Evolutionary conservation across 148 eudicot genomes (phyloP).

Genomic region (Chenopodium album): DNA sequence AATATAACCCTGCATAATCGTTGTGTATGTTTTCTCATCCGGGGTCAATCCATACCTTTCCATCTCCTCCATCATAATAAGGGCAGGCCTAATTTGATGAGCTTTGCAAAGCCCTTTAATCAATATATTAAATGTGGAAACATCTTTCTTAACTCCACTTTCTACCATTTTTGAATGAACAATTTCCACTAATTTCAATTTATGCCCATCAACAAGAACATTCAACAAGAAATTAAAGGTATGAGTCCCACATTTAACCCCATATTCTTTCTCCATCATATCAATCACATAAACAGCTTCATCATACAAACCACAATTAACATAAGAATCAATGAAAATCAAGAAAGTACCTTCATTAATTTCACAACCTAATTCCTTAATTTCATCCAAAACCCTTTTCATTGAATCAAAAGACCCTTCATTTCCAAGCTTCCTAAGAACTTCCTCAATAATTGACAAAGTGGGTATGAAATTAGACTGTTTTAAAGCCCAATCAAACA

Average conservation of each 20-base stretch:
- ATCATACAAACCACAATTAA: conserved; percentile 50
- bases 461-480: conserved; percentile 78
- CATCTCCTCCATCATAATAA: conserved; percentile 97
- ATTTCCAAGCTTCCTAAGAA: conserved; percentile 60
- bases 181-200: conserved; percentile 65
- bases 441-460: conserved; percentile 59
- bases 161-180: conserved; percentile 72
- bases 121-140: conserved; percentile 85
- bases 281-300: conserved; percentile 78
- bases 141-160: conserved; percentile 61
- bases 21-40: conserved; percentile 83
- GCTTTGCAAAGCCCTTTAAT: conserved; percentile 89
- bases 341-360: conserved; percentile 65
- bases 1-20: conserved; percentile 90
- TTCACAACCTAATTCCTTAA: conserved; percentile 47
- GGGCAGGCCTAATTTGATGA: conserved; percentile 92
- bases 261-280: conserved; percentile 68
- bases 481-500: conserved; percentile 79
- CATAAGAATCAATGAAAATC: conserved; percentile 73
- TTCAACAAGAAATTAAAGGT: conserved; percentile 69
- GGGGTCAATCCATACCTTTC: conserved; percentile 66
- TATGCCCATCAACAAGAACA: conserved; percentile 89
- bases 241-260: conserved; percentile 51
- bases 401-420: conserved; percentile 71
- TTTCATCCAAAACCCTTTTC: conserved; percentile 55